Evolutionary conservation across 2,329 filamentous ascomycete species (phyloP).

Genomic region (Lachnellula occidentalis): DNA sequence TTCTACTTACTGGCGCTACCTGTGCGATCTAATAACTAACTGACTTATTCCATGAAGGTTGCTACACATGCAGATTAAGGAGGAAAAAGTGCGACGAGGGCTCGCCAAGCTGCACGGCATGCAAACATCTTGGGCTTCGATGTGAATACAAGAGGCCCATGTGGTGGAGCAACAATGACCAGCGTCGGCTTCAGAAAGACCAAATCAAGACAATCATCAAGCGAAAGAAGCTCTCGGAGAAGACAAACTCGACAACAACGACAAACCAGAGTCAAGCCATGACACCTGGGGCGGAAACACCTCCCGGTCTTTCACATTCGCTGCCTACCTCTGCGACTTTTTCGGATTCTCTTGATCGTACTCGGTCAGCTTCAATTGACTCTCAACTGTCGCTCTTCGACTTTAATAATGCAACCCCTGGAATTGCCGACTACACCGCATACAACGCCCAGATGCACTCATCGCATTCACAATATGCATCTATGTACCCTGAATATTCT

Average conservation of each 20-base stretch:
- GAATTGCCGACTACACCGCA: constrained; percentile 49
- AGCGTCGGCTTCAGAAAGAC: constrained; percentile 82
- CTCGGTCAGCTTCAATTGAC: constrained; percentile 71
- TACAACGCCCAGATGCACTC: constrained; percentile 59
- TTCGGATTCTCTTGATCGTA: constrained; percentile 67
- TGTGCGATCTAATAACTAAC: constrained; percentile 51
- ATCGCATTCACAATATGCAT: constrained; percentile 39
- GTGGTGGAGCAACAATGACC: constrained; percentile 96
- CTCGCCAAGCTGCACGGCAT: constrained; percentile 56
- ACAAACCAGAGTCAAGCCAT: constrained; percentile 36
- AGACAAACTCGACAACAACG: constrained; percentile 50
- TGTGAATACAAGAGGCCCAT: constrained; percentile 96
- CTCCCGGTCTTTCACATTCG: constrained; percentile 75
- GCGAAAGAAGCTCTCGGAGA: constrained; percentile 89
- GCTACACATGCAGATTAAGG: constrained; percentile 63
- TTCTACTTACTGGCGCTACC: constrained; percentile 29
- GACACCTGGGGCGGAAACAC: constrained; percentile 51
- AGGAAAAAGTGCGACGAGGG: constrained; percentile 67
- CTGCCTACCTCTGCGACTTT: constrained; percentile 75
- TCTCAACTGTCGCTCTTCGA: constrained; percentile 73
- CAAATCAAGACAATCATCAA: constrained; percentile 97
- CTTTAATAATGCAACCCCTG: constrained; percentile 62
- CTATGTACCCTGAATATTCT: constrained; percentile 52
- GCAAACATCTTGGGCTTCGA: constrained; percentile 66
- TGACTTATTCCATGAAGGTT: constrained; percentile 40